These are phyloP conservation scores for Mallotus repandus DNA, from an alignment of 441 rosid species.

Conservation along the genomic window DNA sequence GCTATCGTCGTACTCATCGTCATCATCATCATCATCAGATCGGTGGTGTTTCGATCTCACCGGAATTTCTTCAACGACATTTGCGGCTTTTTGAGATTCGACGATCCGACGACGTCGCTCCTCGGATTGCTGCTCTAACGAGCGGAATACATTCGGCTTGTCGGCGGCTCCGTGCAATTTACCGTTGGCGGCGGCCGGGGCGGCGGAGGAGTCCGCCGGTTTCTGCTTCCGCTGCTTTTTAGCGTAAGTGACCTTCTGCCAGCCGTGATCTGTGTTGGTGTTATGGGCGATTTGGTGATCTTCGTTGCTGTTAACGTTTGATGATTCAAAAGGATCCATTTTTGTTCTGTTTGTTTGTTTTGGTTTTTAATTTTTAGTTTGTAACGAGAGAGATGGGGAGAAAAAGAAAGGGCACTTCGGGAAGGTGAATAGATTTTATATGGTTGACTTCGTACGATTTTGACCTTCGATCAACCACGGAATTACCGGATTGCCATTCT, in stretches of 20 bases:
- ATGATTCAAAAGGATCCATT: slow-evolving; percentile 52
- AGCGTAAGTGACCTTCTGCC: slow-evolving; percentile 74
- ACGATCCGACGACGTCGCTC: slow-evolving; percentile 55
- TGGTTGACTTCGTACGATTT: slow-evolving; percentile 9
- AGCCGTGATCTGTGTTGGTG: slow-evolving; percentile 55
- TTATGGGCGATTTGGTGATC: slow-evolving; percentile 22
- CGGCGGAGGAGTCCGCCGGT: slow-evolving; percentile 33
- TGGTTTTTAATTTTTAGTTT: neutral
- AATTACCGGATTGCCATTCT: slow-evolving; percentile 26
- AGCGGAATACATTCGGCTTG: slow-evolving; percentile 48
- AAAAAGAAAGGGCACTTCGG: too few species aligned
- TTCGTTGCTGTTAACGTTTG: slow-evolving; percentile 35
- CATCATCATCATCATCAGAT: slow-evolving; percentile 50
- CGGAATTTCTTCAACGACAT: slow-evolving; percentile 18
- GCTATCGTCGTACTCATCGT: slow-evolving; percentile 35
- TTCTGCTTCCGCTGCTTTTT: slow-evolving; percentile 65
- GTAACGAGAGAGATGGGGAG: neutral
- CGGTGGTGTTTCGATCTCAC: slow-evolving; percentile 47
- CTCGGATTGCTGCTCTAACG: slow-evolving; percentile 57
- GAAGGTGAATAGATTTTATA: neutral
- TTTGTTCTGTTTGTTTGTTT: slow-evolving; percentile 1
- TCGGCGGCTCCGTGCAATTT: slow-evolving; percentile 38
- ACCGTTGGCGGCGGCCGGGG: neutral
- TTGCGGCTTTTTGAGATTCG: slow-evolving; percentile 46
- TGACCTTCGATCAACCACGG: slow-evolving; percentile 3